Evolutionary conservation across 169 alveolate species (phyloP).

Genomic region (Eimeria sp.): DNA sequence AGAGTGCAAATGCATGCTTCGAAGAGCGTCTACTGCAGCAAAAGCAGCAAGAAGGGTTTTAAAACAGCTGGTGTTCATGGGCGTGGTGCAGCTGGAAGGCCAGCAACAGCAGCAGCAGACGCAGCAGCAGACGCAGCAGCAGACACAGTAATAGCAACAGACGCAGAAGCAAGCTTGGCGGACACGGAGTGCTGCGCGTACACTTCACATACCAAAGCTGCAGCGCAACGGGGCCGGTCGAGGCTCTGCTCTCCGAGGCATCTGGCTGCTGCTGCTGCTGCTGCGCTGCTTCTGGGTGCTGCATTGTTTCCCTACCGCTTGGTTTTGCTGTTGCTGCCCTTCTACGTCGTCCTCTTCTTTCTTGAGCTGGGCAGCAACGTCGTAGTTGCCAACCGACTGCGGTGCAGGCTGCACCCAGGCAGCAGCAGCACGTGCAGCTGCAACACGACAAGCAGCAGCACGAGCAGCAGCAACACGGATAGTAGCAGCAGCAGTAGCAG

Average conservation of each 20-base stretch:
- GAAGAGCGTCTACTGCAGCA: background rate
- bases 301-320: background rate
- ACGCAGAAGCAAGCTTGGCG: background rate
- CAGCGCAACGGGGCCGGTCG: background rate
- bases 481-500: too few species aligned
- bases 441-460: constrained; percentile 39
- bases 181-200: background rate
- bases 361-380: background rate
- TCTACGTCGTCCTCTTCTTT: background rate
- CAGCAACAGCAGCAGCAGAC: background rate
- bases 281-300: constrained; percentile 20
- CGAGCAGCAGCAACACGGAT: background rate
- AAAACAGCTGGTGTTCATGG: background rate
- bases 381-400: background rate
- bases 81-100: background rate
- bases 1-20: background rate
- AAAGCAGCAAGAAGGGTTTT: background rate
- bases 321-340: constrained; percentile 37
- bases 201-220: too few species aligned
- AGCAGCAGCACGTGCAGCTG: background rate
- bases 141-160: background rate
- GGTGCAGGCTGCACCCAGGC: background rate
- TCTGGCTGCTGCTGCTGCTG: too few species aligned
- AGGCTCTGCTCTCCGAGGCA: background rate
- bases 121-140: constrained; percentile 22